Percentiles rank a stretch among this genome's conserved stretches.
Conservation (phyloP, 345 rosid species). For the Syzygium jambos region DNA sequence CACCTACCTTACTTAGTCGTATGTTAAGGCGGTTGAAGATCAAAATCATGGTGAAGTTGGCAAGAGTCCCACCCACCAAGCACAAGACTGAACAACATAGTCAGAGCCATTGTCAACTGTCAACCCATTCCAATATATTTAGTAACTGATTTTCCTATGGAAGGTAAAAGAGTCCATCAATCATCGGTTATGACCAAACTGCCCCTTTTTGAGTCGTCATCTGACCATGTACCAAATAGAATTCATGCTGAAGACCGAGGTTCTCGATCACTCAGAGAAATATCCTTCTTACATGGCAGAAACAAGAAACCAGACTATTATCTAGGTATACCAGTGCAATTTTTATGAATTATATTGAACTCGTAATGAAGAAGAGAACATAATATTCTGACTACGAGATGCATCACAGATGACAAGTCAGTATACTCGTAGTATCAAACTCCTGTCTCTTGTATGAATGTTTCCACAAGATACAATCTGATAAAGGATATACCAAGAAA, state of each 20-base stretch:
- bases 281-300: not conserved
- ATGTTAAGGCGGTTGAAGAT: not conserved
- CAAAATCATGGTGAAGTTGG: not conserved
- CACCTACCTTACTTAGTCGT: not conserved
- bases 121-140: not conserved
- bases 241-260: not conserved
- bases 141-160: not conserved
- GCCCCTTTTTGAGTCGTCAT: not conserved
- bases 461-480: not conserved
- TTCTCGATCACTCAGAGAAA: not conserved
- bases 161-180: not conserved
- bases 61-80: not conserved
- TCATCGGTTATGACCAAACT: not conserved
- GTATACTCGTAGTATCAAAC: not conserved
- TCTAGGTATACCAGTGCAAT: not conserved
- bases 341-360: not conserved
- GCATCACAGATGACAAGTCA: not conserved
- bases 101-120: not conserved
- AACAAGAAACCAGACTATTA: not conserved
- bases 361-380: not conserved
- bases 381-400: not conserved
- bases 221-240: not conserved
- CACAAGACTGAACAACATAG: not conserved
- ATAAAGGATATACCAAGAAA: not conserved
- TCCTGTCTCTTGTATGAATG: not conserved